Evolutionary conservation across 192 early-diverging fungal genomes (phyloP), one percentile per base, ranked within the genome.

Genomic region (Coemansia aciculifera): DNA sequence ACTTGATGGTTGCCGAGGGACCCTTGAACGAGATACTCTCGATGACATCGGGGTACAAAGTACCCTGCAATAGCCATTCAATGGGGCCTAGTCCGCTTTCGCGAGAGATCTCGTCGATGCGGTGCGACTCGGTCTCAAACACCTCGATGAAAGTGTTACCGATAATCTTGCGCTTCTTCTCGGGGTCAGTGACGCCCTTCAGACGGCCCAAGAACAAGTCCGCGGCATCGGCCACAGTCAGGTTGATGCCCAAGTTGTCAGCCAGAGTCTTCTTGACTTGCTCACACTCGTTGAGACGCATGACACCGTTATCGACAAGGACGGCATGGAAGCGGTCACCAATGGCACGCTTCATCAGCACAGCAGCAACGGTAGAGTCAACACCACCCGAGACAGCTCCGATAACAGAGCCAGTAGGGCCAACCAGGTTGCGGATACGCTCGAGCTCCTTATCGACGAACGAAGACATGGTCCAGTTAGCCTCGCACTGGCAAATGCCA

Each of bases 1-100:
- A 96, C 87, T 99, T 99, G 85, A 99, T 99, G 66, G 94, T 97
- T 17, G 95, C 97, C 77, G 90, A 92, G 34, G 97, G 97, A 13
- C 97, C 97, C 93, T 99, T 99, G 91, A 99, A 99, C 32, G 93
- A 94, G 66, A 99, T 93, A 68, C 90, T 92, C 87, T 99, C 97
- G 72, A 99, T 99, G 40, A 99, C 97, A 86, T 99, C 97, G 62
- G 97, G 97, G 75, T 98, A 99, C 40, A 99, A 83, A 27, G 97
- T 99, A 62, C 97, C 97, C 86, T 98, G 97, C 63, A 99, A 85
- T 69, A 99, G 85, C 79, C 90, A 99, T 78, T 99, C 93, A 63
- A 99, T 92, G 61, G 92, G 88, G 21, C 90, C 91, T 32, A 80
- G 84, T 17, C 91, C 92, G 63, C 74, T 71, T 69, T 91, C 81